Percentiles rank a stretch among this genome's conserved stretches.
Conservation (phyloP, 1,284 basidiomycete genomes). For the Apiotrichum sp. region DNA sequence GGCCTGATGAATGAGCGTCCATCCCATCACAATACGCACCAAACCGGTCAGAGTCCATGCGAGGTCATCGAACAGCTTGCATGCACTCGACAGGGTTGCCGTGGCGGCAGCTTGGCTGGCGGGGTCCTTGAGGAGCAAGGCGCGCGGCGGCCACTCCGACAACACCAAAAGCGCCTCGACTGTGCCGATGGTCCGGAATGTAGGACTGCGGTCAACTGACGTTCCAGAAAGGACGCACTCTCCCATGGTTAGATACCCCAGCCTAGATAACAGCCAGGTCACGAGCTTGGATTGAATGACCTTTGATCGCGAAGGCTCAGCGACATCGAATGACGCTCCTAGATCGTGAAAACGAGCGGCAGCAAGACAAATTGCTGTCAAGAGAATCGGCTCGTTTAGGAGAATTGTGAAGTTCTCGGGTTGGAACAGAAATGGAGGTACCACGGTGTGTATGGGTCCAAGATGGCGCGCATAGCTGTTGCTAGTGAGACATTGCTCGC, state of each 20-base stretch:
- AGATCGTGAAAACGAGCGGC: constrained; percentile 14
- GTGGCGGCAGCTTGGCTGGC: too few species aligned
- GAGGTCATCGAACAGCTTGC: constrained; percentile 21
- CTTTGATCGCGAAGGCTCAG: constrained; percentile 2
- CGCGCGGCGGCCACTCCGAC: constrained; percentile 21
- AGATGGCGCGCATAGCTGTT: constrained; percentile 11
- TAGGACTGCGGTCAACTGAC: background rate
- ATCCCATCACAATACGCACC: background rate
- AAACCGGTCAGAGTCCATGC: constrained; percentile 21
- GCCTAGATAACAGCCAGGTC: constrained; percentile 8
- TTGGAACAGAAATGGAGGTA: constrained; percentile 11
- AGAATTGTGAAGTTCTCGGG: constrained; percentile 8
- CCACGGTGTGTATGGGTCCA: constrained; percentile 7
- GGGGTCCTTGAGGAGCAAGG: constrained; percentile 8
- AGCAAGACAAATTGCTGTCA: constrained; percentile 10
- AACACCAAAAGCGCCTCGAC: constrained; percentile 20
- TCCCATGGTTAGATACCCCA: constrained; percentile 17
- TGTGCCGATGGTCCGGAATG: constrained; percentile 11
- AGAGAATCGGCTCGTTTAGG: constrained; percentile 11
- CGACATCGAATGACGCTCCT: constrained; percentile 1
- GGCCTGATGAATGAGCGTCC: background rate
- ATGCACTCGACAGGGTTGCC: constrained; percentile 1
- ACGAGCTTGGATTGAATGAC: constrained; percentile 13
- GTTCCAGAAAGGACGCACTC: background rate
- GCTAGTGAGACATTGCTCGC: background rate